phyloP scores from a whole-genome alignment of 805 yeast genomes.

The Pichia nakasei region DNA sequence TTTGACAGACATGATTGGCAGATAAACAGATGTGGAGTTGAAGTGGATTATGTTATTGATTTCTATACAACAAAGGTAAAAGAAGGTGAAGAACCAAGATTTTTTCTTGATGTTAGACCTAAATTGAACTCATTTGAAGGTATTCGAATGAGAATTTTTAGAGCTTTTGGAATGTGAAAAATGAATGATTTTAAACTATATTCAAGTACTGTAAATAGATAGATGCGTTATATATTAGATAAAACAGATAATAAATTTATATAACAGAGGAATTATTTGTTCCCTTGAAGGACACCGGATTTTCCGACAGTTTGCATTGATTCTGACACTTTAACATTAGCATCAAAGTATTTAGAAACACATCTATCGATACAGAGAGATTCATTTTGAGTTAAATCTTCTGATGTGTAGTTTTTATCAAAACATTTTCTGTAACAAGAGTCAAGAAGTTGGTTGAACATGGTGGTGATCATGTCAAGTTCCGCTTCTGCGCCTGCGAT shows the following conservation, averaged over 20 bases:
- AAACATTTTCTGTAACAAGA: slow-evolving; percentile 88
- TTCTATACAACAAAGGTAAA: slow-evolving; percentile 43
- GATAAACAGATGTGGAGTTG: slow-evolving; percentile 73
- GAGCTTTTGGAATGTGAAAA: slow-evolving; percentile 45
- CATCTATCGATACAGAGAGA: slow-evolving; percentile 89
- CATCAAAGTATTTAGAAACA: slow-evolving; percentile 89
- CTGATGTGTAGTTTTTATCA: slow-evolving; percentile 53
- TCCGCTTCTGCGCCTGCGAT: slow-evolving; percentile 92
- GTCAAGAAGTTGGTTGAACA: slow-evolving; percentile 87
- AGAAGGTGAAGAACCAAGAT: slow-evolving; percentile 43
- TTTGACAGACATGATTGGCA: slow-evolving; percentile 97
- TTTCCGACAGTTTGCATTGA: slow-evolving; percentile 32
- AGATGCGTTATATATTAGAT: background rate
- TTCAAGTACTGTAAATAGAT: slow-evolving; percentile 2
- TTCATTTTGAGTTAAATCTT: slow-evolving; percentile 71
- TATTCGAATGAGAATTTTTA: slow-evolving; percentile 52
- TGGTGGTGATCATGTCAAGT: slow-evolving; percentile 92
- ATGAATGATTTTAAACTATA: slow-evolving; percentile 1
- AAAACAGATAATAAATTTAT: background rate
- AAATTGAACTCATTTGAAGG: slow-evolving; percentile 82
- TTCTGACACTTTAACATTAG: slow-evolving; percentile 92
- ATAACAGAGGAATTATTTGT: background rate
- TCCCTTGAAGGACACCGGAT: slow-evolving; percentile 25
- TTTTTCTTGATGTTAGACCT: slow-evolving; percentile 86
- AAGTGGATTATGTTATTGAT: slow-evolving; percentile 86